phyloP scores from a whole-genome alignment of 495 filamentous ascomycete species.

The Polyplosphaeria fusca region DNA sequence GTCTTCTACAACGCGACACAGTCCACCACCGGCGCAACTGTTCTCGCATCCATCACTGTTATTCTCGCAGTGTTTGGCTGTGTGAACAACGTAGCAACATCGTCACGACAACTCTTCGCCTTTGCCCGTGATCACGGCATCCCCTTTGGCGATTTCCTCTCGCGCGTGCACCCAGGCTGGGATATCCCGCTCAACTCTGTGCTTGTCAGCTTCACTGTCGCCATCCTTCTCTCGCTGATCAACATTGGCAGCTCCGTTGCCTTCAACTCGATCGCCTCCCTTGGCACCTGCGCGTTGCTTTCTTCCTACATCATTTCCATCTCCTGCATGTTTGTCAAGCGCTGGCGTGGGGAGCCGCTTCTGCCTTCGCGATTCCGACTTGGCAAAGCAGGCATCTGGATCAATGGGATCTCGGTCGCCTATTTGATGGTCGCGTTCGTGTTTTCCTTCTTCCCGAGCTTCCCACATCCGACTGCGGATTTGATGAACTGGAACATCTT shows the following conservation, averaged over 20 bases:
- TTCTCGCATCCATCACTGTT: slow-evolving; percentile 33
- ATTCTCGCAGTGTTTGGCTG: slow-evolving; percentile 45
- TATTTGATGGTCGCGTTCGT: slow-evolving; percentile 31
- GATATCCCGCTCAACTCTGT: slow-evolving; percentile 56
- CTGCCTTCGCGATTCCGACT: slow-evolving; percentile 27
- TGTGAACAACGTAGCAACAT: slow-evolving; percentile 42
- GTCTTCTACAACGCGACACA: slow-evolving; percentile 34
- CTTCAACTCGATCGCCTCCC: slow-evolving; percentile 55
- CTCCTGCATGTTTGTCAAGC: slow-evolving; percentile 23
- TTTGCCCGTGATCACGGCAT: slow-evolving; percentile 27
- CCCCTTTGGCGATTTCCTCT: slow-evolving; percentile 17
- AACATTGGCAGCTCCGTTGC: slow-evolving; percentile 57
- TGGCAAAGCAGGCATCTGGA: slow-evolving; percentile 20
- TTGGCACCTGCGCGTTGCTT: slow-evolving; percentile 25
- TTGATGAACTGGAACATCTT: slow-evolving; percentile 39
- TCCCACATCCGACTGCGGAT: slow-evolving; percentile 19
- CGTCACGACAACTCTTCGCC: slow-evolving; percentile 34
- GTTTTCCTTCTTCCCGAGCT: slow-evolving; percentile 32
- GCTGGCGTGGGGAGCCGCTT: slow-evolving; percentile 23
- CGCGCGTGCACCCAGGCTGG: slow-evolving; percentile 38
- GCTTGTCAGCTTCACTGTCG: slow-evolving; percentile 47
- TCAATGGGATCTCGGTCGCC: slow-evolving; percentile 31
- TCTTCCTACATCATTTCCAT: slow-evolving; percentile 34
- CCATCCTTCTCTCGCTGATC: slow-evolving; percentile 57
- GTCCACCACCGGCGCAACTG: slow-evolving; percentile 24